A percentile compares a stretch with the other conserved stretches of the same genome.
phyloP scores from a whole-genome alignment of 495 filamentous ascomycete genomes.

The Collariella sp. region DNA sequence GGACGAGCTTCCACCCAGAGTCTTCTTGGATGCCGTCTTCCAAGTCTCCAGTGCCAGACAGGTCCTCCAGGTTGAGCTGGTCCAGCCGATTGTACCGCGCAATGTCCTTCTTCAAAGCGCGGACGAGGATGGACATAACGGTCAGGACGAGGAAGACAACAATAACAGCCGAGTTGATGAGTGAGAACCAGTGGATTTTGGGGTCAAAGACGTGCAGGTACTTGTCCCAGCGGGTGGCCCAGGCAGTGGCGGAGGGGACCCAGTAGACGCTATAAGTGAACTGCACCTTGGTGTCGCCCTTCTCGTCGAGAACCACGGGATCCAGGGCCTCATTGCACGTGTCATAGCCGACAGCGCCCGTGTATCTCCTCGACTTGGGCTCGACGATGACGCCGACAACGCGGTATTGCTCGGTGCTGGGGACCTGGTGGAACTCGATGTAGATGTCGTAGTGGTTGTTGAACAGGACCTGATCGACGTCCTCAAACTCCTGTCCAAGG shows the following conservation, averaged over 20 bases:
- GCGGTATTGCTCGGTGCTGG: slow-evolving; percentile 53
- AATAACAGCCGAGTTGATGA: slow-evolving; percentile 89
- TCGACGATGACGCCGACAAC: slow-evolving; percentile 88
- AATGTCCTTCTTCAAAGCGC: slow-evolving; percentile 88
- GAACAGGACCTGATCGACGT: slow-evolving; percentile 47
- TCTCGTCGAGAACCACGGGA: slow-evolving; percentile 55
- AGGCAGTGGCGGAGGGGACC: slow-evolving; percentile 67
- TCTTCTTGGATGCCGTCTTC: slow-evolving; percentile 97
- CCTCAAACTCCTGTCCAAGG: slow-evolving; percentile 51
- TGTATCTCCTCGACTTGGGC: slow-evolving; percentile 61
- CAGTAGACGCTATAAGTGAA: slow-evolving; percentile 92
- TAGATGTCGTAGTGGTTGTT: slow-evolving; percentile 93
- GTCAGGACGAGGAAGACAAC: slow-evolving; percentile 85
- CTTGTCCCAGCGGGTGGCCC: slow-evolving; percentile 97
- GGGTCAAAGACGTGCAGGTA: slow-evolving; percentile 94
- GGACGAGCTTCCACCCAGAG: slow-evolving; percentile 96
- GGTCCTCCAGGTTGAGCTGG: slow-evolving; percentile 73
- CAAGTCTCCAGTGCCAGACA: slow-evolving; percentile 62
- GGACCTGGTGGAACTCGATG: slow-evolving; percentile 84
- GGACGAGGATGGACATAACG: slow-evolving; percentile 77
- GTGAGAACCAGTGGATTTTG: slow-evolving; percentile 96
- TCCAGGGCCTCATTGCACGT: slow-evolving; percentile 50
- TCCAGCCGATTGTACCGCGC: slow-evolving; percentile 91
- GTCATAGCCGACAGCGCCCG: slow-evolving; percentile 45
- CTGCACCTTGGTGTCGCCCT: slow-evolving; percentile 55